Evolutionary conservation across 441 rosid genomes (phyloP).

Genomic region (Euphorbia schlechtendalii): DNA sequence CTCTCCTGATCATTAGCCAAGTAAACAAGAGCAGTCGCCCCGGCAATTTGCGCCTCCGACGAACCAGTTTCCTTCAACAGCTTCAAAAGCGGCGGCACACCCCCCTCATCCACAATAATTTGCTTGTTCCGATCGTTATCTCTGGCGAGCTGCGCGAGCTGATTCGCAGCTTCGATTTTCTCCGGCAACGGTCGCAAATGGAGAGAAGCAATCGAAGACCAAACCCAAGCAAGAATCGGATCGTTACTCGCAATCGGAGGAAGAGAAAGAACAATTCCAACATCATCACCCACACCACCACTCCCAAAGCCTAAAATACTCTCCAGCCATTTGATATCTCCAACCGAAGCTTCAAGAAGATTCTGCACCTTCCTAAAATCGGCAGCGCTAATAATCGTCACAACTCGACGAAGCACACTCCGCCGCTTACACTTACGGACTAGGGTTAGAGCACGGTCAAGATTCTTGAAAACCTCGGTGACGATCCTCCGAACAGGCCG

Average conservation of each 20-base stretch:
- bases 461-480: constrained; percentile 46
- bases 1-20: constrained; percentile 39
- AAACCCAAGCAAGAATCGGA: constrained; percentile 78
- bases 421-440: constrained; percentile 44
- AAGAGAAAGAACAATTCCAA: constrained; percentile 33
- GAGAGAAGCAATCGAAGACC: constrained; percentile 43
- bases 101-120: constrained; percentile 57
- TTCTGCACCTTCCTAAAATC: constrained; percentile 42
- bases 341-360: constrained; percentile 50
- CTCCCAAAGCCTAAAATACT: constrained; percentile 32
- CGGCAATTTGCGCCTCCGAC: constrained; percentile 50
- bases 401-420: constrained; percentile 42
- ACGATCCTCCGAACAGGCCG: constrained; percentile 42
- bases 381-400: constrained; percentile 42
- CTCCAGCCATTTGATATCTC: constrained; percentile 47
- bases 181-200: constrained; percentile 32
- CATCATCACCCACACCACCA: constrained; percentile 11
- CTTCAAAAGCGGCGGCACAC: constrained; percentile 39
- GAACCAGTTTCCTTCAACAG: constrained; percentile 41
- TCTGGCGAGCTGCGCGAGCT: constrained; percentile 41
- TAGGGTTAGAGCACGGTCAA: constrained; percentile 47
- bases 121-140: constrained; percentile 55
- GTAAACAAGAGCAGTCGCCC: constrained; percentile 31
- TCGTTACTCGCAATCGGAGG: constrained; percentile 69
- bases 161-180: constrained; percentile 47